These are phyloP conservation scores for Neltuma alba DNA, from an alignment of 306 rosid species.

Conservation along the genomic window DNA sequence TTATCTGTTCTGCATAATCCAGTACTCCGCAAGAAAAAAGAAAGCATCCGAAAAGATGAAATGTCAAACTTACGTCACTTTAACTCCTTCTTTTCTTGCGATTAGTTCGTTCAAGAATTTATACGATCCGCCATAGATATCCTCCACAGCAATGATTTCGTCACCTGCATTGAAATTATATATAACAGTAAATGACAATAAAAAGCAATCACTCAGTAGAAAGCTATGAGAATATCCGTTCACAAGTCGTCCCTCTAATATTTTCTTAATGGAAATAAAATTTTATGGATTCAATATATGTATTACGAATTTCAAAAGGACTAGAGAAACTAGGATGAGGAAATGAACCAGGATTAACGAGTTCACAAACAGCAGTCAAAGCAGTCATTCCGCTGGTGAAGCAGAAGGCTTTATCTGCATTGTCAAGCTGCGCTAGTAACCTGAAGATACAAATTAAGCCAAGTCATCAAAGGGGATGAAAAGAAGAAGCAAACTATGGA, in stretches of 20 bases:
- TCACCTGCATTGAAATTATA: not conserved
- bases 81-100: not conserved
- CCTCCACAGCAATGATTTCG: not conserved
- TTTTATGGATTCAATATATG: no score
- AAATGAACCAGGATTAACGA: not conserved
- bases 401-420: not conserved
- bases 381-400: not conserved
- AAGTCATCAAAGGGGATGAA: not conserved
- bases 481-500: not conserved
- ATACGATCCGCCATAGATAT: not conserved
- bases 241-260: not conserved
- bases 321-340: not conserved
- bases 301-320: no score
- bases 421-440: not conserved
- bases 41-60: no score
- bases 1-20: no score
- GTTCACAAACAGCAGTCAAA: not conserved
- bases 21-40: no score
- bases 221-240: not conserved
- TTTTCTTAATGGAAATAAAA: no score
- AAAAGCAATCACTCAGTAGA: no score
- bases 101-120: not conserved
- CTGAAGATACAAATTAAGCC: not conserved
- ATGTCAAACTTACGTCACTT: not conserved
- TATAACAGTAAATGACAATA: no score